Evolutionary conservation across 345 rosid species (phyloP).

Genomic region (Tarenaya hassleriana): DNA sequence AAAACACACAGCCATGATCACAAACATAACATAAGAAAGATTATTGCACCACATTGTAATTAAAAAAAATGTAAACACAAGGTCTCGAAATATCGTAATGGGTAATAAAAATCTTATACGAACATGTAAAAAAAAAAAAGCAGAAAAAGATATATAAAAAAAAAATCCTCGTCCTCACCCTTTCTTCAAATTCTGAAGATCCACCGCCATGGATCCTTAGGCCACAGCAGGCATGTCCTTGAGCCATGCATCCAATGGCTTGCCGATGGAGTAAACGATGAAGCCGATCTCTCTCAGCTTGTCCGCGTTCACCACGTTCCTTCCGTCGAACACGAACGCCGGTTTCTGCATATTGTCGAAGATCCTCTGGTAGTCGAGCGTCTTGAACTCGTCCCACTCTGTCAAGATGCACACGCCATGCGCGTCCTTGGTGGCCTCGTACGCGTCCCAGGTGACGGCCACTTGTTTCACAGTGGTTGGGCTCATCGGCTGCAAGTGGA

Average conservation of each 20-base stretch:
- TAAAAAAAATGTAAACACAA: too few relatives aligned
- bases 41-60: too few relatives aligned
- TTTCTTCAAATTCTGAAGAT: too few relatives aligned
- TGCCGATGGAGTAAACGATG: conserved; percentile 53
- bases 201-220: conserved; percentile 3
- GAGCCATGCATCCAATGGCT: conserved; percentile 28
- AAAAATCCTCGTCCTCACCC: too few relatives aligned
- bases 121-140: too few relatives aligned
- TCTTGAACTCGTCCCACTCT: conserved; percentile 83
- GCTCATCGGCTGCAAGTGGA: conserved; percentile 65
- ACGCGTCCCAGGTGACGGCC: conserved; percentile 58
- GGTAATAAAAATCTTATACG: too few relatives aligned
- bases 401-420: conserved; percentile 77
- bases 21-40: too few relatives aligned
- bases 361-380: conserved; percentile 59
- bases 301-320: conserved; percentile 46
- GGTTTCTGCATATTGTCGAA: conserved; percentile 73
- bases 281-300: conserved; percentile 73
- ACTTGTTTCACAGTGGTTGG: conserved; percentile 55
- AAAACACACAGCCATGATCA: too few relatives aligned
- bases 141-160: too few relatives aligned
- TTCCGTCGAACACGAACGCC: conserved; percentile 69
- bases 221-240: conserved; percentile 30
- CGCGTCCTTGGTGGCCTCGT: conserved; percentile 60
- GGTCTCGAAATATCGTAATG: too few relatives aligned